A percentile compares a stretch with the other conserved stretches of the same genome.
phyloP scores from a whole-genome alignment of 495 filamentous ascomycete genomes.

The Xylaria venustula region DNA sequence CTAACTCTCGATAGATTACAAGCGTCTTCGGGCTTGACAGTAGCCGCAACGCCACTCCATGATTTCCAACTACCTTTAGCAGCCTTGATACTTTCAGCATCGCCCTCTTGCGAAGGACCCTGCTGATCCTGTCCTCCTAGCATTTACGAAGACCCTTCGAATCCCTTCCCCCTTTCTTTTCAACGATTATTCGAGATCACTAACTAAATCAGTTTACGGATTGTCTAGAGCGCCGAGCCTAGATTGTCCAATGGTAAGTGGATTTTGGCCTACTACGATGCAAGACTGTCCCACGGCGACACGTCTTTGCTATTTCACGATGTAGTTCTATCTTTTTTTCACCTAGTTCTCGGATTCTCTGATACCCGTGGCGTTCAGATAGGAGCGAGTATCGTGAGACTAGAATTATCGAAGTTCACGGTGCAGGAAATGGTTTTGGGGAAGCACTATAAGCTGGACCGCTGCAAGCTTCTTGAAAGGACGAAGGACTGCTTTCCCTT shows the following conservation, averaged over 20 bases:
- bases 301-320: neutral
- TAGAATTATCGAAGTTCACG: neutral
- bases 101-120: neutral
- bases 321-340: conserved; percentile 5
- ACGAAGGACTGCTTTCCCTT: neutral
- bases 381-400: conserved; percentile 4
- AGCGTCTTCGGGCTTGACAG: conserved; percentile 50
- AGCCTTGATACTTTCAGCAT: conserved; percentile 3
- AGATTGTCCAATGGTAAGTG: conserved; percentile 25
- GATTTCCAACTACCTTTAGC: neutral
- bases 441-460: neutral
- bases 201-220: conserved; percentile 22
- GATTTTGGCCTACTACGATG: conserved; percentile 13
- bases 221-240: conserved; percentile 5
- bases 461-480: neutral
- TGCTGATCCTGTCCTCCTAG: conserved; percentile 2
- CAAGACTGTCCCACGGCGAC: neutral
- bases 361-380: conserved; percentile 21
- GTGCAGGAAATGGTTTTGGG: neutral
- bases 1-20: conserved; percentile 43
- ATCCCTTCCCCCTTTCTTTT: neutral
- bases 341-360: conserved; percentile 13
- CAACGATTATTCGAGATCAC: conserved; percentile 14
- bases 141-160: neutral
- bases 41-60: neutral